Percentiles rank a stretch among this genome's conserved stretches.
These are phyloP conservation scores for Citrullus colocynthis DNA, from an alignment of 306 rosid species.

Conservation along the genomic window DNA sequence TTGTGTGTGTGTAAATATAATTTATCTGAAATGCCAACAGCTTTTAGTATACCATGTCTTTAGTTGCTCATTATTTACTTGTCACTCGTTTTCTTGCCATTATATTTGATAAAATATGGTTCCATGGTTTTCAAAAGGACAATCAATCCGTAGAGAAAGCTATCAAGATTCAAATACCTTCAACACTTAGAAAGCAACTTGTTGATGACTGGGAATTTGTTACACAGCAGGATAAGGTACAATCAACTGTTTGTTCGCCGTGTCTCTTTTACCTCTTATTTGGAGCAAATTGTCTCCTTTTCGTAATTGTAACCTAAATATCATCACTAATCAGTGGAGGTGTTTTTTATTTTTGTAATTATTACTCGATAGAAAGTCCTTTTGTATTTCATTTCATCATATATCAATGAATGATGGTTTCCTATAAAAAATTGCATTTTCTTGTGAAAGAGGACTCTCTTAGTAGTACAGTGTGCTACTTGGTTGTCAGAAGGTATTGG, in stretches of 20 bases:
- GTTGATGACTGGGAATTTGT: constrained; percentile 90
- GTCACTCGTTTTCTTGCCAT: not conserved
- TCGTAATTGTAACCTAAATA: not conserved
- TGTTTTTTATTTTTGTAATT: not conserved
- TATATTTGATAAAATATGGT: not conserved
- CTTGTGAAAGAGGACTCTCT: not conserved
- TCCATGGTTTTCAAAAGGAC: constrained; percentile 40
- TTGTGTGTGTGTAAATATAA: not conserved
- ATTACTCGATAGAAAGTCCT: not conserved
- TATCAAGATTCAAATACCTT: constrained; percentile 89
- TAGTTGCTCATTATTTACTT: not conserved
- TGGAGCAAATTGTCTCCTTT: not conserved
- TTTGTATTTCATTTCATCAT: not conserved
- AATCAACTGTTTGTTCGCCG: constrained; percentile 2
- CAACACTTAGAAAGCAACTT: constrained; percentile 82
- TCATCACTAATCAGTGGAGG: not conserved
- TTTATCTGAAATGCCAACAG: not conserved
- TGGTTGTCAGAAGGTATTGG: not conserved
- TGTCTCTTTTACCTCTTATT: not conserved
- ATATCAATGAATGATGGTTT: too few species aligned
- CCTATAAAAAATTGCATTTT: not conserved
- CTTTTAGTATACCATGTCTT: not conserved
- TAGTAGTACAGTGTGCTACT: not conserved
- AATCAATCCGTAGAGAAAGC: constrained; percentile 52
- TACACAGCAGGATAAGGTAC: constrained; percentile 83